A percentile compares a stretch with the other conserved stretches of the same genome.
Conservation (phyloP, 1,284 basidiomycete genomes). For the Erythrobasidium hasegawianum region DNA sequence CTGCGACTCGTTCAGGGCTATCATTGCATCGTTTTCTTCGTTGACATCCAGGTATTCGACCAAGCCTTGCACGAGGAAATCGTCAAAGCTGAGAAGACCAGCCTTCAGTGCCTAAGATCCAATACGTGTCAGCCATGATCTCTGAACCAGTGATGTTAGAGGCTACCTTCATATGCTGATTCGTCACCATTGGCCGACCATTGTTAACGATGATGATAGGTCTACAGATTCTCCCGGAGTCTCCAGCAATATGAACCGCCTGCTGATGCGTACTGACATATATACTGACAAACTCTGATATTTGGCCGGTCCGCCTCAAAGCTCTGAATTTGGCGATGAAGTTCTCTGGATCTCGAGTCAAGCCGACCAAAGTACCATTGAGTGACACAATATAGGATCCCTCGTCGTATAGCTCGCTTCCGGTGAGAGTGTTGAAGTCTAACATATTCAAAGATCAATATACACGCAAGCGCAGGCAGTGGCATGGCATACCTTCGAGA, state of each 20-base stretch:
- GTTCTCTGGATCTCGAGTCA: conserved; percentile 77
- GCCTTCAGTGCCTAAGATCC: conserved; percentile 69
- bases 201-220: conserved; percentile 97
- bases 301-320: conserved; percentile 80
- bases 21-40: conserved; percentile 97
- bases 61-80: conserved; percentile 90
- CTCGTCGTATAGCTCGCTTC: conserved; percentile 89
- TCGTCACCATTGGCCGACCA: conserved; percentile 69
- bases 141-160: too few relatives aligned
- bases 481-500: conserved; percentile 67
- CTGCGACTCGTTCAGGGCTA: conserved; percentile 89
- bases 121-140: too few relatives aligned
- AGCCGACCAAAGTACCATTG: conserved; percentile 92
- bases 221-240: conserved; percentile 96
- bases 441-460: conserved; percentile 30
- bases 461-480: background rate
- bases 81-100: conserved; percentile 79
- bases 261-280: conserved; percentile 96
- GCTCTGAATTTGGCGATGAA: conserved; percentile 90
- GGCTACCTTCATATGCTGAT: conserved; percentile 73
- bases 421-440: conserved; percentile 91
- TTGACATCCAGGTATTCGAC: conserved; percentile 99
- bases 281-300: conserved; percentile 95
- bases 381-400: conserved; percentile 94
- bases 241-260: conserved; percentile 92